phyloP scores from a whole-genome alignment of 2,329 filamentous ascomycete species.

The Keithomyces neogunnii region DNA sequence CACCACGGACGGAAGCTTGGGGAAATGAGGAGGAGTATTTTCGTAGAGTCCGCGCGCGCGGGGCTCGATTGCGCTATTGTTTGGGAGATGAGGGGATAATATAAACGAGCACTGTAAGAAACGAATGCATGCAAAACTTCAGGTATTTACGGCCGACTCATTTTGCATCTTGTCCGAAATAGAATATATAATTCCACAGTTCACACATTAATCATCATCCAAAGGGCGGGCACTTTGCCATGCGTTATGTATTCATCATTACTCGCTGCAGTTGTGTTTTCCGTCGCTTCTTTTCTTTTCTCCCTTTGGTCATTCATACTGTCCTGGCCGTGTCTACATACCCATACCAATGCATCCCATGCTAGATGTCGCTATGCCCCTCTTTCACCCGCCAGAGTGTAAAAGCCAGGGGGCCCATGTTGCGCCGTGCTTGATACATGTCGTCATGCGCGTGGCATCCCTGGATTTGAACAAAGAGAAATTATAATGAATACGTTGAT shows the following conservation, averaged over 20 bases:
- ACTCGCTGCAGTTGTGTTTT: background rate
- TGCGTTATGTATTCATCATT: background rate
- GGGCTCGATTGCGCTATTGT: background rate
- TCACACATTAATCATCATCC: too few species aligned
- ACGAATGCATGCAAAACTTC: background rate
- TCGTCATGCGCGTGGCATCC: background rate
- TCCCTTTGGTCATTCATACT: background rate
- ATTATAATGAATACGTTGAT: background rate
- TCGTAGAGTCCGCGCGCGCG: too few species aligned
- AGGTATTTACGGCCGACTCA: too few species aligned
- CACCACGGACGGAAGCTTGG: slow-evolving; percentile 7
- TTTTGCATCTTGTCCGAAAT: too few species aligned
- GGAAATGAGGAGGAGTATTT: background rate
- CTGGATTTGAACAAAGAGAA: background rate
- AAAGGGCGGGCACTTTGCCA: background rate
- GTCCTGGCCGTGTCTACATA: background rate
- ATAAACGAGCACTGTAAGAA: background rate
- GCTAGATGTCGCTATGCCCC: background rate
- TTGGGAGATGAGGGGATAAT: background rate
- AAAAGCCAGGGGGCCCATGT: background rate
- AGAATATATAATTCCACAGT: too few species aligned
- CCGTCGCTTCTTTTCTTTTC: background rate
- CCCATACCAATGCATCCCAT: background rate
- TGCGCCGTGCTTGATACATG: background rate
- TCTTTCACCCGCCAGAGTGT: background rate